These are phyloP conservation scores for Trametes gibbosa DNA, from an alignment of 768 basidiomycete species.

Conservation along the genomic window DNA sequence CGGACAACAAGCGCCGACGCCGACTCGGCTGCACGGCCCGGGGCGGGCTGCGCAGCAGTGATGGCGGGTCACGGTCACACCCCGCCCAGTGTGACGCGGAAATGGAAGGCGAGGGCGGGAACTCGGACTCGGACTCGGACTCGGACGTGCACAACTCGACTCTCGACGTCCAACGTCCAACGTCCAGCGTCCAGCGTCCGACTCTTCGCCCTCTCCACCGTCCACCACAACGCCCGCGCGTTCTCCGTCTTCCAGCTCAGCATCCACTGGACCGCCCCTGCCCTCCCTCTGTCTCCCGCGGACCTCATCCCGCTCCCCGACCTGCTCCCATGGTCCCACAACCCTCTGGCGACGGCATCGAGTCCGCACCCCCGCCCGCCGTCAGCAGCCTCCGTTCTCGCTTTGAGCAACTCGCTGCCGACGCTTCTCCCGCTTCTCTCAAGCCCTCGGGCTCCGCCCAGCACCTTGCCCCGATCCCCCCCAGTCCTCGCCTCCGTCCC, in stretches of 20 bases:
- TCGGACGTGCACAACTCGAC: too few species aligned
- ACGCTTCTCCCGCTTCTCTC: slow-evolving; percentile 28
- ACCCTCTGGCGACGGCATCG: slow-evolving; percentile 37
- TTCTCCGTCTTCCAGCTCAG: not conserved
- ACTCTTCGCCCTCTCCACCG: not conserved
- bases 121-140: too few species aligned
- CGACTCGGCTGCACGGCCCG: too few species aligned
- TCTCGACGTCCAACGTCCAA: too few species aligned
- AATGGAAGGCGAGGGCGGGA: not conserved
- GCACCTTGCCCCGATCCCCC: slow-evolving; percentile 25
- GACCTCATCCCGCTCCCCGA: slow-evolving; percentile 4
- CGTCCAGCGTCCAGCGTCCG: too few species aligned
- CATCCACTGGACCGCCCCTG: not conserved
- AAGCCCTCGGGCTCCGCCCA: slow-evolving; percentile 6
- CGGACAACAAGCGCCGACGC: too few species aligned
- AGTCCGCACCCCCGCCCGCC: slow-evolving; percentile 55
- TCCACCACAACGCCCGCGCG: not conserved
- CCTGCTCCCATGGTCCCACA: slow-evolving; percentile 18
- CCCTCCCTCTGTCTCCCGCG: slow-evolving; percentile 15
- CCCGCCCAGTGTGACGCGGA: slow-evolving; percentile 1
- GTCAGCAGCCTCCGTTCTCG: slow-evolving; percentile 68
- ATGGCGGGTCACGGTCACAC: slow-evolving; percentile 1
- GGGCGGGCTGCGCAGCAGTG: not conserved
- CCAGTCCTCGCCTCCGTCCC: slow-evolving; percentile 34
- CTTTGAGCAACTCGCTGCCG: slow-evolving; percentile 66